Base-by-base conservation (phyloP, 371 early-diverging fungal species). In the Syncephalastrum contaminatum region DNA sequence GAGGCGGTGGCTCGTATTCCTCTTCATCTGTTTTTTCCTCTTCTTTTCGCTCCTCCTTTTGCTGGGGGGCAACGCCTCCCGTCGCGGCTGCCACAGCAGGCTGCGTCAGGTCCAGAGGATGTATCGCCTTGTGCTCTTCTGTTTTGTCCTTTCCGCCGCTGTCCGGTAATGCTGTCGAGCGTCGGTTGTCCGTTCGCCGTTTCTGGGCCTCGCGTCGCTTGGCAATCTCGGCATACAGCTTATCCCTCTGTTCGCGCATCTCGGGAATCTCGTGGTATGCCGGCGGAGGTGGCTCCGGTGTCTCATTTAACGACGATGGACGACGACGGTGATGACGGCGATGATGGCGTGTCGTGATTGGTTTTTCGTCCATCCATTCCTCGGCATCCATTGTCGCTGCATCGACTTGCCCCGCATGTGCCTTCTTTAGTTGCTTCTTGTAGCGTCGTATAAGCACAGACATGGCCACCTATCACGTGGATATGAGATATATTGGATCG, bases 51-150 rank as follows among this genome's bases (percentile, higher is more conserved):
- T 44, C 16, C 5, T 30, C 10, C 36, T 30, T 8, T 10, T 30
- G 36, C 10, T 30, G 10, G 12, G 51, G 16, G 10, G 53, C 43
- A 14, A 53, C 19, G 15, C 22, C 5, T 3, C 24, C 25, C 3
- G n/a, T 53, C 24, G 25, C 18, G 13, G 25, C 39, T 39, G 16
- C 47, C 39, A 19, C 27, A 39, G 15, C 15, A 18, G 39, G 53
- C 39, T 41, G 39, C 22, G 62, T 53, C 25, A 39, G 41, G 47
- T 61, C 62, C 6, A 61, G 48, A 14, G 62, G 62, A 42, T 61
- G 62, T 2, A 61, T 43, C 13, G 47, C 15, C 40, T 15, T 42
- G 16, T 8, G 51, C 51, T 18, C 51, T 30, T 30, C 36, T 30
- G 36, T 30, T 30, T 30, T 30, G 10, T 48, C 48, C 48, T 24